Base-by-base conservation (phyloP, 2,329 filamentous ascomycete genomes). In the Acrodontium crateriforme region DNA sequence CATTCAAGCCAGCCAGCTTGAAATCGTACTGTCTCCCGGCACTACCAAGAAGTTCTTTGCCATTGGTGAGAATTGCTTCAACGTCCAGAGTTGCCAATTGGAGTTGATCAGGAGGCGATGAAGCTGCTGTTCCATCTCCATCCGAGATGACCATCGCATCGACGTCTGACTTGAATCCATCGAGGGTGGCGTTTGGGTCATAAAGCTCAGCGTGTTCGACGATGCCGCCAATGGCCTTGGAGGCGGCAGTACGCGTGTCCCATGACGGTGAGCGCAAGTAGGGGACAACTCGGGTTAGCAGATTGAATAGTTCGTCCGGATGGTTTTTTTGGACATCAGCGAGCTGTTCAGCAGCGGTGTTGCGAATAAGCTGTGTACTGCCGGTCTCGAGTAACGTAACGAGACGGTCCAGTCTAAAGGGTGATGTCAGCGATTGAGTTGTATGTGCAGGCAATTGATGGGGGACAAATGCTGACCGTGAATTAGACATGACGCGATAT, bases 241-340 rank as follows among this genome's bases (percentile, higher is more conserved):
- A 84, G 25, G 91, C 80, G 29, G 89, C 91, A 36, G 78, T 85
- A 42, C 91, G 69, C 15, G 89, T 98, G 50, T 98, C 89, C 89
- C 89, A 98, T 50, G 85, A 87, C 53, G 87, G 93, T 43, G 89
- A 87, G 33, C 82, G 74, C 16, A 98, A 67, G 55, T 94, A 98
- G 1, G 89, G 87, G n/a, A 98, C 76, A 17, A 98, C 85, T 35
- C 87, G 71, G 16, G 83, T 87, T 9, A 98, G 68, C 5, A 98
- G 69, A 50, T 95, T 94, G 59, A 95, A 95, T 1, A 98, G 65
- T 55, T 98, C 91, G 58, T 98, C 87, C 0, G 89, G 89, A 47
- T 95, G 89, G 54, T 89, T 81, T 53, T 94, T 95, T 58, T 98
- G 91, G 56, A 93, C 89, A 58, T 98, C 89, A 37, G 85, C 89